These are phyloP conservation scores for Chenopodium berlandieri DNA, from an alignment of 148 eudicot species.

Conservation along the genomic window DNA sequence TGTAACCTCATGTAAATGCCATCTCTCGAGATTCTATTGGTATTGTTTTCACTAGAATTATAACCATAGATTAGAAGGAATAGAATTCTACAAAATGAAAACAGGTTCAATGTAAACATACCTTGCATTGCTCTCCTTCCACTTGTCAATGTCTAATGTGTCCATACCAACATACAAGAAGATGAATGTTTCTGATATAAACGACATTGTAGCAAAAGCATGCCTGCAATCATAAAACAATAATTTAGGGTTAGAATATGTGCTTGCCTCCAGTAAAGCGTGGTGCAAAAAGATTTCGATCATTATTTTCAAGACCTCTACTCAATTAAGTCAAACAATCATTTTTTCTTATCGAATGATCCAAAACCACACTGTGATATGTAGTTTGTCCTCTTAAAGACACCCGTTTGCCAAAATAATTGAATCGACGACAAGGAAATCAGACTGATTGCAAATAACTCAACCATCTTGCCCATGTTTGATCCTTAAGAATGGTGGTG, in stretches of 20 bases:
- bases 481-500: neutral
- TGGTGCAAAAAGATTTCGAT: neutral
- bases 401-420: neutral
- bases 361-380: neutral
- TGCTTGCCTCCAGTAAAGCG: neutral
- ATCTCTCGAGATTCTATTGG: neutral
- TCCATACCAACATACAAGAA: conserved; percentile 94
- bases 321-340: neutral
- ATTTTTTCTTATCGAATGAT: neutral
- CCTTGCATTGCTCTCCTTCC: conserved; percentile 67
- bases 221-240: conserved; percentile 52
- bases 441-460: neutral
- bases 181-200: conserved; percentile 83
- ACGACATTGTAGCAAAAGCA: conserved; percentile 81
- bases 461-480: neutral
- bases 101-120: conserved; percentile 20
- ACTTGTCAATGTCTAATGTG: conserved; percentile 80
- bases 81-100: neutral
- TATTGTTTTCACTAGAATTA: neutral
- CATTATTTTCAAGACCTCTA: neutral
- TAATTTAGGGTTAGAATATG: neutral
- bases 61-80: neutral
- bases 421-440: neutral
- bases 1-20: neutral
- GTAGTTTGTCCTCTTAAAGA: neutral